Evolutionary conservation across 495 filamentous ascomycete species (phyloP), one percentile per base, ranked within the genome.

Genomic region (Viridothelium virens): DNA sequence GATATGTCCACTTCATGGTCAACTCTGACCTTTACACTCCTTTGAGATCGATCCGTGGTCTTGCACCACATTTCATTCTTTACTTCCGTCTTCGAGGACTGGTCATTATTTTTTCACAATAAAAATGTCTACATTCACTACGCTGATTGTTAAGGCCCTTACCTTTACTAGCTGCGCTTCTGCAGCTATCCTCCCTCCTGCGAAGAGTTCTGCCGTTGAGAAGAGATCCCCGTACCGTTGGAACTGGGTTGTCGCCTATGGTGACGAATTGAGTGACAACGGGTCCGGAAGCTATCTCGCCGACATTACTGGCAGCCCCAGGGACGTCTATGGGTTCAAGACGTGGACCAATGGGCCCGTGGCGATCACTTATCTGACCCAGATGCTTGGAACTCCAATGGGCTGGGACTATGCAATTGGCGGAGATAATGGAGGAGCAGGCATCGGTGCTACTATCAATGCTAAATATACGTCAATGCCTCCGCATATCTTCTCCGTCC

Each of bases 261-360:
- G 72, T n/a, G 72, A 74, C 38, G 69, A 74, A 46, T 62, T 74
- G 39, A 71, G 65, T 53, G 70, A 72, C 65, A 69, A 72, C 56
- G 72, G 72, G 39, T 73, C 71, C 41, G 72, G 72, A 12, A 63
- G 48, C 44, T 74, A 66, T 61, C 67, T 67, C 7, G 72, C 73
- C 62, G 72, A 70, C 14, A 70, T 74, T 59, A 70, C 67, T 1
- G 72, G 72, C 44, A 64, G 67, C 48, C 69, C 72, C n/a, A 68
- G 67, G 12, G 62, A 63, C 39, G 67, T 71, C 38, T 74, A 74
- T 44, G 69, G 72, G 14, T 74, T 63, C 56, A 70, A 65, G 47
- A 74, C 72, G 3, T 74, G 72, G 72, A 74, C 72, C 2, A 68
- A 74, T 61, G 72, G 72, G 12, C 72, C 72, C 1, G 67, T 73